phyloP scores from a whole-genome alignment of 139 green algal genomes.

The Picocystis salinarum region DNA sequence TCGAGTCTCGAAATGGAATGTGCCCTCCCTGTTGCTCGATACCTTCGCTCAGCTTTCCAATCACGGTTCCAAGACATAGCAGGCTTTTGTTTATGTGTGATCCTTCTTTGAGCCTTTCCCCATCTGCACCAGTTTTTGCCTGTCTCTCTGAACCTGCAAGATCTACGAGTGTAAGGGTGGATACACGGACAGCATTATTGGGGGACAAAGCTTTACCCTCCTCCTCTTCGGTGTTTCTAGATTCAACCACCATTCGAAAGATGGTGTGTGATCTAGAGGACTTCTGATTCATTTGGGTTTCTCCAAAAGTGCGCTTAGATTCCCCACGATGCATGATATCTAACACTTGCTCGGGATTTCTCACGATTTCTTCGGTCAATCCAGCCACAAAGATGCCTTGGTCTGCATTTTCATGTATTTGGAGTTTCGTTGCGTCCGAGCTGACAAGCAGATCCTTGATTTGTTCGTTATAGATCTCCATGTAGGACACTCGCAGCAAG shows the following conservation, averaged over 20 bases:
- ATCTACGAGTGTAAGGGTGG: conserved; percentile 73
- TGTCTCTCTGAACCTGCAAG: conserved; percentile 75
- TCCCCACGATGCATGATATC: conserved; percentile 46
- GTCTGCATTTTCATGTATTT: conserved; percentile 64
- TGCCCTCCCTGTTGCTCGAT: conserved; percentile 27
- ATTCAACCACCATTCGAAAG: conserved; percentile 78
- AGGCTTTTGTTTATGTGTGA: conserved; percentile 83
- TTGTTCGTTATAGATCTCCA: conserved; percentile 98
- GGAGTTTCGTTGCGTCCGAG: conserved; percentile 29
- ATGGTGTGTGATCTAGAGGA: conserved; percentile 74
- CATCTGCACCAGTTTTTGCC: conserved; percentile 80
- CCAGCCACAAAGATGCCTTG: conserved; percentile 73
- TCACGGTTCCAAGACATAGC: conserved; percentile 75
- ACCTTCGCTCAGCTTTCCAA: conserved; percentile 86
- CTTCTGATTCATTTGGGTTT: conserved; percentile 92
- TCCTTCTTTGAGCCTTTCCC: conserved; percentile 81
- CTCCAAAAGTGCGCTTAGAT: conserved; percentile 48
- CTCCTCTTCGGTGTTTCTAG: background rate
- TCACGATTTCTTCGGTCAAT: conserved; percentile 83
- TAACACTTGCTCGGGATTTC: conserved; percentile 53
- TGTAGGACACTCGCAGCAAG: conserved; percentile 85
- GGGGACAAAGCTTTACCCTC: too few relatives aligned
- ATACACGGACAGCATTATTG: conserved; percentile 33
- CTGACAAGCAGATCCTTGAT: conserved; percentile 75
- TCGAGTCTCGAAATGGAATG: conserved; percentile 73